These are phyloP conservation scores for Ligustrum vulgare DNA, from an alignment of 257 asterid genomes.

Conservation along the genomic window DNA sequence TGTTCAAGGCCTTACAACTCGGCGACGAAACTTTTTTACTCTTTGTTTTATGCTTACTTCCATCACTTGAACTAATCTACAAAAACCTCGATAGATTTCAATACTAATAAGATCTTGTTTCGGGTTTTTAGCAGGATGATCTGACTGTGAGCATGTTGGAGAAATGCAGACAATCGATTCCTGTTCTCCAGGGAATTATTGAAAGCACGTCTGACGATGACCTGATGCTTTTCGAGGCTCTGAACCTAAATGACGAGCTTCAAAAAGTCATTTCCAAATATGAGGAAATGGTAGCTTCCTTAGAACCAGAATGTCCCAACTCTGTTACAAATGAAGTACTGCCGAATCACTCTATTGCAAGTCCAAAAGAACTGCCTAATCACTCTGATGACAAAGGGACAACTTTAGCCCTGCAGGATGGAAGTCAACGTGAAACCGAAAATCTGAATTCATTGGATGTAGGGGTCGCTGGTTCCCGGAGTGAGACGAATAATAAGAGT, in stretches of 20 bases:
- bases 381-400: slow-evolving; percentile 31
- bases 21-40: background rate
- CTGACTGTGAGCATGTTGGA: slow-evolving; percentile 65
- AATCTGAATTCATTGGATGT: slow-evolving; percentile 27
- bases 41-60: background rate
- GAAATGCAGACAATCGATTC: slow-evolving; percentile 73
- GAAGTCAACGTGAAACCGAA: slow-evolving; percentile 24
- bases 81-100: background rate
- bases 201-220: slow-evolving; percentile 79
- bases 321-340: slow-evolving; percentile 25
- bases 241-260: slow-evolving; percentile 85
- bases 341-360: slow-evolving; percentile 30
- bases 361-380: slow-evolving; percentile 25
- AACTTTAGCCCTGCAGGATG: slow-evolving; percentile 25
- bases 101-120: background rate
- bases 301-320: slow-evolving; percentile 36
- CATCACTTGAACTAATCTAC: background rate
- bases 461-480: slow-evolving; percentile 25
- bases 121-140: slow-evolving; percentile 58
- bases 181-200: slow-evolving; percentile 65
- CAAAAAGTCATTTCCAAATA: slow-evolving; percentile 55
- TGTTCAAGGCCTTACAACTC: background rate
- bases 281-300: slow-evolving; percentile 53
- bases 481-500: slow-evolving; percentile 7
- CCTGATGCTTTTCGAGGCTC: slow-evolving; percentile 81